Conservation (phyloP, 495 filamentous ascomycete genomes). For the Tuber borchii region DNA sequence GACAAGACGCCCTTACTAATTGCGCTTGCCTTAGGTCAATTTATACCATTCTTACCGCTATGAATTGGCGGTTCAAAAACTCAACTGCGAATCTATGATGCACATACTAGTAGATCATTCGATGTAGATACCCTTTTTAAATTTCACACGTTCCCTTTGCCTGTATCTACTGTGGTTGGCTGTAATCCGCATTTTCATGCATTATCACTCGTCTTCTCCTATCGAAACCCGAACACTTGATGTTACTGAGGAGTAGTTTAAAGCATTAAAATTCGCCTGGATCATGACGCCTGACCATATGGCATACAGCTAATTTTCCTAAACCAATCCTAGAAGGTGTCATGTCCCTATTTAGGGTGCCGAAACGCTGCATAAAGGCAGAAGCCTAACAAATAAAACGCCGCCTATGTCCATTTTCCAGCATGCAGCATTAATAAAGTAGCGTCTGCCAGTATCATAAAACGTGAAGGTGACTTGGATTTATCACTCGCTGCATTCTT, state of each 20-base stretch:
- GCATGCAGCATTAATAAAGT: not conserved
- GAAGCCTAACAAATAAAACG: not conserved
- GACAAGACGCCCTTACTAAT: not conserved
- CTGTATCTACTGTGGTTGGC: not conserved
- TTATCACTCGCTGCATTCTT: not conserved
- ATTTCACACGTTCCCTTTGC: not conserved
- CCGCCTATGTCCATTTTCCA: not conserved
- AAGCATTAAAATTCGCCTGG: not conserved
- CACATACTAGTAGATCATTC: not conserved
- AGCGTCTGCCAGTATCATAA: not conserved
- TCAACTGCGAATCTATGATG: not conserved
- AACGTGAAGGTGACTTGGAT: not conserved
- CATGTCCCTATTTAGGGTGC: not conserved
- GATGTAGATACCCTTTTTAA: not conserved
- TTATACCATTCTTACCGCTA: constrained; percentile 27
- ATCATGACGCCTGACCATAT: not conserved
- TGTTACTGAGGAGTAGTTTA: not conserved
- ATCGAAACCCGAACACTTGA: not conserved
- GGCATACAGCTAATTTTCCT: not conserved
- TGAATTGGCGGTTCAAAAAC: constrained; percentile 24
- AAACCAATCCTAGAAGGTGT: not conserved
- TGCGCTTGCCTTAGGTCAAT: constrained; percentile 16
- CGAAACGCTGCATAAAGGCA: not conserved
- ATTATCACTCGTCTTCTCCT: not conserved
- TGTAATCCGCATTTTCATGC: not conserved